These are phyloP conservation scores for Apophysomyces variabilis DNA, from an alignment of 371 early-diverging fungal genomes.

Conservation along the genomic window DNA sequence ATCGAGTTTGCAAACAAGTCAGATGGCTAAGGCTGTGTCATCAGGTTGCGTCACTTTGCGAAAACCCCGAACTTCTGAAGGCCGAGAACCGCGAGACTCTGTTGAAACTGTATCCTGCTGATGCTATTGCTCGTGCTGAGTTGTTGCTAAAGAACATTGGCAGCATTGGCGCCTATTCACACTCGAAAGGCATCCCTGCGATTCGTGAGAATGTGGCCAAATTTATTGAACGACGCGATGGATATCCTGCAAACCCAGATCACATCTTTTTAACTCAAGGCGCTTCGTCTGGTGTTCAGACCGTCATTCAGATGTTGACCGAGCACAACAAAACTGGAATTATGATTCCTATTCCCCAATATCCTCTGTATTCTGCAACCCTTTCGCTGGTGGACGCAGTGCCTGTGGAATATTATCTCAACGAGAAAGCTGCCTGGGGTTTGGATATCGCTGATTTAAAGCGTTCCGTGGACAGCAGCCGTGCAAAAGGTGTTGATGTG, in stretches of 20 bases:
- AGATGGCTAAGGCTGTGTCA: constrained; percentile 49
- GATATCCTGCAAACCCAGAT: constrained; percentile 77
- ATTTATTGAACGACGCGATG: constrained; percentile 86
- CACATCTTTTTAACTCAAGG: constrained; percentile 90
- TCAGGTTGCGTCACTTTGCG: constrained; percentile 45
- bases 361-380: constrained; percentile 94
- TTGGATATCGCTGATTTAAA: constrained; percentile 67
- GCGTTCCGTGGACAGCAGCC: constrained; percentile 62
- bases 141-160: constrained; percentile 66
- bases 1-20: neutral
- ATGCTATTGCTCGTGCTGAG: constrained; percentile 84
- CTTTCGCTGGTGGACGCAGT: constrained; percentile 77
- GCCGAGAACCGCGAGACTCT: constrained; percentile 50
- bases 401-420: constrained; percentile 89
- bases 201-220: constrained; percentile 84
- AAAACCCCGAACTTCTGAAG: constrained; percentile 82
- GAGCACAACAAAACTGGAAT: constrained; percentile 80
- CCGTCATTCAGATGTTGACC: constrained; percentile 79
- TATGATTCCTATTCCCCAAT: constrained; percentile 98
- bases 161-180: constrained; percentile 87
- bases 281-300: constrained; percentile 88
- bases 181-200: constrained; percentile 84
- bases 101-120: constrained; percentile 71
- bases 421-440: constrained; percentile 85
- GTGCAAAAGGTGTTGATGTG: constrained; percentile 75